phyloP scores from a whole-genome alignment of 305 asterid genomes.

The Solanum chacoense region DNA sequence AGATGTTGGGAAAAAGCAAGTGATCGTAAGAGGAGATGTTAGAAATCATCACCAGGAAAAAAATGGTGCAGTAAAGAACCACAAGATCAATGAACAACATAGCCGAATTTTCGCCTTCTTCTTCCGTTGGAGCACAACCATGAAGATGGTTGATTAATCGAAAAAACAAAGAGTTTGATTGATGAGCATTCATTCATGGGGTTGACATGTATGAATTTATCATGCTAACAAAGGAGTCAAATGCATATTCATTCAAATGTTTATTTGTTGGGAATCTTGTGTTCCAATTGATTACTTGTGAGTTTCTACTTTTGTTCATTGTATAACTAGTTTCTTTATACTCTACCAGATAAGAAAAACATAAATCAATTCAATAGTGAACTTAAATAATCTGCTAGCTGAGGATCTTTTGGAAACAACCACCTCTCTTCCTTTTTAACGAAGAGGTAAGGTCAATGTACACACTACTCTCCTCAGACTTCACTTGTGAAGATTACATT shows the following conservation, averaged over 20 bases:
- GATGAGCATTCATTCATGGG: not conserved
- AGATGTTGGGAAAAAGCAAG: constrained; percentile 7
- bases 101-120: not conserved
- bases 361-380: not conserved
- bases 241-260: not conserved
- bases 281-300: not conserved
- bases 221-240: not conserved
- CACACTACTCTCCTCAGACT: not conserved
- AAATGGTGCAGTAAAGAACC: not conserved
- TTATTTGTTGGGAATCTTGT: not conserved
- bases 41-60: not conserved
- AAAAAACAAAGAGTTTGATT: not conserved
- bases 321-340: not conserved
- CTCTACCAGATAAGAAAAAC: not conserved
- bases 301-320: not conserved
- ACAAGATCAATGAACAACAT: not conserved
- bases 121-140: not conserved
- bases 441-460: not conserved
- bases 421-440: not conserved
- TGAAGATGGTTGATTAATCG: not conserved
- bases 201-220: not conserved
- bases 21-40: constrained; percentile 7
- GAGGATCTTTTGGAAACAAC: not conserved
- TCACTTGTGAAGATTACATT: no score
- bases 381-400: not conserved